Evolutionary conservation across 2,329 filamentous ascomycete species (phyloP).

Genomic region (Paradendryphiella salina): DNA sequence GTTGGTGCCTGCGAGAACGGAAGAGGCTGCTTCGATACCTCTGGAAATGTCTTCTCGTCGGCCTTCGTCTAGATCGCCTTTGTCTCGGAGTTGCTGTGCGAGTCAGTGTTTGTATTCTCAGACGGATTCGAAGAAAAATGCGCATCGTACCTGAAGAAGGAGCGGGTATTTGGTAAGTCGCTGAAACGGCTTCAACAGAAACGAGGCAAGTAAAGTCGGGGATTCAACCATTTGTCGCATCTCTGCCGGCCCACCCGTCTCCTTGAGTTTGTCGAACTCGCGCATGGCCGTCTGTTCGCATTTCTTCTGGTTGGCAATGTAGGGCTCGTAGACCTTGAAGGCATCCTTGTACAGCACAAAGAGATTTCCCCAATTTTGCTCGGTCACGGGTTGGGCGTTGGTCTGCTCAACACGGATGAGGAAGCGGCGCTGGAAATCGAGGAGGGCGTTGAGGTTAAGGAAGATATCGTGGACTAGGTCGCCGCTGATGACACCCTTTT

Average conservation of each 20-base stretch:
- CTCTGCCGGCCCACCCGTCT: constrained; percentile 66
- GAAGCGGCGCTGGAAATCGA: constrained; percentile 94
- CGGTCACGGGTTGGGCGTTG: constrained; percentile 74
- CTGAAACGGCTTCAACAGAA: constrained; percentile 95
- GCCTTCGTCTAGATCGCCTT: constrained; percentile 71
- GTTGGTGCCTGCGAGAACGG: constrained; percentile 82
- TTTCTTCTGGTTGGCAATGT: constrained; percentile 94
- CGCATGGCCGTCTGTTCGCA: constrained; percentile 82
- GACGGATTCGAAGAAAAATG: constrained; percentile 2
- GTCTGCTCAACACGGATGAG: constrained; percentile 95
- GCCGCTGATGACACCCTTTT: constrained; percentile 83
- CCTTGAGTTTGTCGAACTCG: constrained; percentile 83
- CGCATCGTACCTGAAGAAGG: constrained; percentile 70
- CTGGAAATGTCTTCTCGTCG: constrained; percentile 71
- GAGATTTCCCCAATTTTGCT: constrained; percentile 93
- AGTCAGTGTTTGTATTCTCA: constrained; percentile 10
- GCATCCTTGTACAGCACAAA: constrained; percentile 83
- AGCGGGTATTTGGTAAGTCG: constrained; percentile 92
- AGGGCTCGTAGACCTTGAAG: constrained; percentile 93
- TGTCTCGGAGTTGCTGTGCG: constrained; percentile 77
- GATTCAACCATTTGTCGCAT: constrained; percentile 78
- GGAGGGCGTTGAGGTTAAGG: constrained; percentile 88
- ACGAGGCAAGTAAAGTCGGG: constrained; percentile 85
- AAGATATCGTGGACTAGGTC: constrained; percentile 95
- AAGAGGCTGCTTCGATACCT: constrained; percentile 80